These are phyloP conservation scores for Euphorbia peplus DNA, from an alignment of 345 rosid genomes.

Conservation along the genomic window DNA sequence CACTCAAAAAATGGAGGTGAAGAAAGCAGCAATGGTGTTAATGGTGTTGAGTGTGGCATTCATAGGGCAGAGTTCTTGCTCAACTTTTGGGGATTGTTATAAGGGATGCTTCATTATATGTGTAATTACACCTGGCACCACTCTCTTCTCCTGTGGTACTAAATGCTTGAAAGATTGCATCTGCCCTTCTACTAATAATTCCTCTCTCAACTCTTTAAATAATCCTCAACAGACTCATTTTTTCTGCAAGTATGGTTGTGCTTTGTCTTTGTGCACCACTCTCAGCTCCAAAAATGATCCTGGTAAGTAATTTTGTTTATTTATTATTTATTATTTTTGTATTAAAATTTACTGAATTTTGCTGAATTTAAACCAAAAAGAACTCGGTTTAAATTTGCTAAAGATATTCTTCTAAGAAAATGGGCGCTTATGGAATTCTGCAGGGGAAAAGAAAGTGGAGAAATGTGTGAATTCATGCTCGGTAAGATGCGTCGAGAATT, in stretches of 20 bases:
- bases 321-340: no score
- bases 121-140: slow-evolving; percentile 6
- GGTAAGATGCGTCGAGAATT: slow-evolving; percentile 24
- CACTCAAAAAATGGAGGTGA: slow-evolving; percentile 5
- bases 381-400: no score
- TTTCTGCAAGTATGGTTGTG: slow-evolving; percentile 50
- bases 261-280: slow-evolving; percentile 37
- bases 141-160: slow-evolving; percentile 17
- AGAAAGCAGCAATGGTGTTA: slow-evolving; percentile 4
- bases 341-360: no score
- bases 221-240: background rate
- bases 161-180: slow-evolving; percentile 43
- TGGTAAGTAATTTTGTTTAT: slow-evolving; percentile 15
- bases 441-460: slow-evolving; percentile 42
- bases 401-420: no score
- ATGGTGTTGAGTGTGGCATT: slow-evolving; percentile 26
- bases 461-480: slow-evolving; percentile 46
- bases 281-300: slow-evolving; percentile 42
- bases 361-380: no score
- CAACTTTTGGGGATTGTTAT: slow-evolving; percentile 35
- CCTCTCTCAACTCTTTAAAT: background rate
- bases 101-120: slow-evolving; percentile 34
- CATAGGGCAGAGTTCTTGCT: slow-evolving; percentile 20
- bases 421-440: background rate
- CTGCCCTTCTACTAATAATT: background rate